These are phyloP conservation scores for Verticillium longisporum DNA, from an alignment of 2,329 filamentous ascomycete species.

Conservation along the genomic window DNA sequence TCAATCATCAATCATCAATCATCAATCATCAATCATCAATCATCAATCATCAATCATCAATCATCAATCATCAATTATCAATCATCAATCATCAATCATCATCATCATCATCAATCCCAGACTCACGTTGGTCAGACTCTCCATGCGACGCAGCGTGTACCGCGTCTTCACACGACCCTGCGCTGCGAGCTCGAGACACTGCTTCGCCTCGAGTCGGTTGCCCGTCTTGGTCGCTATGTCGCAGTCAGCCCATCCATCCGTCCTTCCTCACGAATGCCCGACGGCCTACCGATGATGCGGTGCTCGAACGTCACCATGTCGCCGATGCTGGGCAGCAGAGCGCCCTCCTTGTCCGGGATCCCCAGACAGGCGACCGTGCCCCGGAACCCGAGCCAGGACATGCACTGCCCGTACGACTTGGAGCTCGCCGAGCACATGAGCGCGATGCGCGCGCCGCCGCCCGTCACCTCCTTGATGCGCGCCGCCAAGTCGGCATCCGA, in stretches of 20 bases:
- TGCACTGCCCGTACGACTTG: constrained; percentile 14
- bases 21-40: too few species aligned
- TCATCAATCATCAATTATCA: too few species aligned
- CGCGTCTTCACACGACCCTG: constrained; percentile 8
- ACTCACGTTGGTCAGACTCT: constrained; percentile 8
- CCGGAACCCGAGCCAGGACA: constrained; percentile 17
- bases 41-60: too few species aligned
- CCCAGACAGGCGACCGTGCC: constrained; percentile 21
- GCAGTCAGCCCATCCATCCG: neutral
- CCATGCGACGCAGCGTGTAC: constrained; percentile 9
- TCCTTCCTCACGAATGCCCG: neutral
- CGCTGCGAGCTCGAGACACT: constrained; percentile 10
- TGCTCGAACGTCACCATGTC: constrained; percentile 7
- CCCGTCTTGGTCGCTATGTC: constrained; percentile 8
- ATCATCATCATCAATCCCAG: too few species aligned
- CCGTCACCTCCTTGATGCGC: constrained; percentile 9
- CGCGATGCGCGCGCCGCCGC: constrained; percentile 13
- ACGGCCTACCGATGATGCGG: constrained; percentile 7
- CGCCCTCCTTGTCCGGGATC: constrained; percentile 12
- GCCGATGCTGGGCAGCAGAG: constrained; percentile 4
- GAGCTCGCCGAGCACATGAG: constrained; percentile 16
- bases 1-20: too few species aligned
- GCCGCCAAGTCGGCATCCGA: constrained; percentile 3
- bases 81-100: too few species aligned
- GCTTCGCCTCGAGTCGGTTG: constrained; percentile 9